Percentiles rank a stretch among this genome's conserved stretches.
These are phyloP conservation scores for Rhexocercosporidium sp. DNA, from an alignment of 2,329 filamentous ascomycete species.

Conservation along the genomic window DNA sequence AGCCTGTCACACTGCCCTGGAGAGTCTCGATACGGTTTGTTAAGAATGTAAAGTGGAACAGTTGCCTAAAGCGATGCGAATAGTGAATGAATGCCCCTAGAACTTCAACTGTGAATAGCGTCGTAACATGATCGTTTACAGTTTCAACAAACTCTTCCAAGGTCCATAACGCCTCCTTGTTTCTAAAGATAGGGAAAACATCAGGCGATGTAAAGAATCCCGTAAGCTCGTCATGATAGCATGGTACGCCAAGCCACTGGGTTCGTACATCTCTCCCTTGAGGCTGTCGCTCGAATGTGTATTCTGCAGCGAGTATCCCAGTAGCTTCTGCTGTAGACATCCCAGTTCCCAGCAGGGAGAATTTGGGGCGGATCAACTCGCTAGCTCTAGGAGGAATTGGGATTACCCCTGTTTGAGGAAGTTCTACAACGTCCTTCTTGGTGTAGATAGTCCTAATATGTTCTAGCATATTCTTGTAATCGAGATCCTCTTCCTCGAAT, in stretches of 20 bases:
- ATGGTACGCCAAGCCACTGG: background rate
- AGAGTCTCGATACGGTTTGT: background rate
- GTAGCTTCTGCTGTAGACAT: background rate
- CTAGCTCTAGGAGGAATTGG: background rate
- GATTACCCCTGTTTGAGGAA: background rate
- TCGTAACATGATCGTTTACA: background rate
- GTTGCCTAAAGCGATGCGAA: background rate
- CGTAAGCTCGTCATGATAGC: slow-evolving; percentile 3
- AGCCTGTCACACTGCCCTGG: background rate
- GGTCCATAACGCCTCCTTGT: background rate
- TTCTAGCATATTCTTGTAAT: background rate
- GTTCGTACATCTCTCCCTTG: background rate
- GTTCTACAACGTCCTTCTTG: background rate
- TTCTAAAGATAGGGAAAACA: slow-evolving; percentile 15
- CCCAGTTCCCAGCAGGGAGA: background rate
- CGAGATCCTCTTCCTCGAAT: background rate
- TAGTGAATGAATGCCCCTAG: slow-evolving; percentile 11
- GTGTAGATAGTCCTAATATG: background rate
- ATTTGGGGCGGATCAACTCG: background rate
- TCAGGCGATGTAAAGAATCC: slow-evolving; percentile 19
- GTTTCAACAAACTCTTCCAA: background rate
- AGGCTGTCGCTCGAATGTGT: background rate
- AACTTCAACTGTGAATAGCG: background rate
- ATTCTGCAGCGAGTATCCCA: background rate
- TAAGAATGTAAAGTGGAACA: background rate